phyloP scores from a whole-genome alignment of 176 grass and related monocot species.

The Sorghum bicolor region DNA sequence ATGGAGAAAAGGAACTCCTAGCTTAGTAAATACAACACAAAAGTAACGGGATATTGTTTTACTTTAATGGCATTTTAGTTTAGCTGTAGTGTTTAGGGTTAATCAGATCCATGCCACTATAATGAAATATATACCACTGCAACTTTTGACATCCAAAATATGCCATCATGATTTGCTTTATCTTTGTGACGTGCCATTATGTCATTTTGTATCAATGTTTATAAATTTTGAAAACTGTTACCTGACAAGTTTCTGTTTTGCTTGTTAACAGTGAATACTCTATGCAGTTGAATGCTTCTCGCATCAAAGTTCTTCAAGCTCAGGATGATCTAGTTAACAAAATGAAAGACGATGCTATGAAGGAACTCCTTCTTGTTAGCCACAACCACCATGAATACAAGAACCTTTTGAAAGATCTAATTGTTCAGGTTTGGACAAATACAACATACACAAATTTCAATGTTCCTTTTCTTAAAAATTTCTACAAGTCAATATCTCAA shows the following conservation, averaged over 20 bases:
- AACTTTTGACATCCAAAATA: neutral
- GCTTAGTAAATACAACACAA: no score
- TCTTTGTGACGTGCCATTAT: neutral
- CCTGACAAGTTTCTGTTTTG: conserved; percentile 23
- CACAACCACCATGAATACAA: conserved; percentile 64
- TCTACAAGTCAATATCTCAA: neutral
- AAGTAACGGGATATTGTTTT: neutral
- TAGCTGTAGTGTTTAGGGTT: neutral
- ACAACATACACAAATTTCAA: neutral
- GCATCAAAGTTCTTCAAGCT: conserved; percentile 96
- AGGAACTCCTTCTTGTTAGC: conserved; percentile 66
- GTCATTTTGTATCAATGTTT: conserved; percentile 5
- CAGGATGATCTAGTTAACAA: conserved; percentile 94
- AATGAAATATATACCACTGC: neutral
- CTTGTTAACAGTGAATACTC: conserved; percentile 81
- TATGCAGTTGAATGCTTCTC: conserved; percentile 96
- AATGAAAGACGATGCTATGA: conserved; percentile 84
- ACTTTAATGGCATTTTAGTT: conserved; percentile 4
- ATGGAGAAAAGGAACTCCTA: neutral
- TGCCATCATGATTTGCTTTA: neutral
- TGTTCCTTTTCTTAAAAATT: neutral
- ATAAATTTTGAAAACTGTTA: neutral
- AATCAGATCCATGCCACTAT: neutral
- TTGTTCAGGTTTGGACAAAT: conserved; percentile 76
- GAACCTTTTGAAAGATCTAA: conserved; percentile 69